phyloP scores from a whole-genome alignment of 257 asterid species.

The Avicennia marina region DNA sequence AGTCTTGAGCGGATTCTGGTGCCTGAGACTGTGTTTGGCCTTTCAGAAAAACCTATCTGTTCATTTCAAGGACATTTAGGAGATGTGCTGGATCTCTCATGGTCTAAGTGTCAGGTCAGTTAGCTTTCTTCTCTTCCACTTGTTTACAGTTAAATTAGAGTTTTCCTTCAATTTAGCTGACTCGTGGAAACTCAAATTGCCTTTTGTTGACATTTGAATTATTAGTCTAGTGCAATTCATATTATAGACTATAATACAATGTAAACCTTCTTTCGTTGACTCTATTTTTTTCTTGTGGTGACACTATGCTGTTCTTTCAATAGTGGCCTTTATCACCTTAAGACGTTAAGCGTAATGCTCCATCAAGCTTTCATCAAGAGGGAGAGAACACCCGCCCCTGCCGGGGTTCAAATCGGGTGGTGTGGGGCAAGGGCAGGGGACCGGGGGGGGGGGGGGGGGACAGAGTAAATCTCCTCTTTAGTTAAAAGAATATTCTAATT shows the following conservation, averaged over 20 bases:
- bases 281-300: neutral
- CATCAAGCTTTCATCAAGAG: neutral
- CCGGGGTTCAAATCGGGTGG: too few relatives aligned
- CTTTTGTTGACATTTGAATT: constrained; percentile 3
- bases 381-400: too few relatives aligned
- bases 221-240: constrained; percentile 1
- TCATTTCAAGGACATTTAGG: constrained; percentile 84
- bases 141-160: constrained; percentile 5
- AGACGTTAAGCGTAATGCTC: neutral
- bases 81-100: constrained; percentile 90
- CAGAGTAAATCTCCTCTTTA: too few relatives aligned
- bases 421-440: too few relatives aligned
- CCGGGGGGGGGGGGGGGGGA: too few relatives aligned
- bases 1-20: constrained; percentile 76
- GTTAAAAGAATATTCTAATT: too few relatives aligned
- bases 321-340: constrained; percentile 2
- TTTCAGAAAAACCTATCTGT: constrained; percentile 75
- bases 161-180: neutral
- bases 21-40: constrained; percentile 78
- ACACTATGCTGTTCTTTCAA: neutral
- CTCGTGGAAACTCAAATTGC: neutral
- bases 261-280: neutral
- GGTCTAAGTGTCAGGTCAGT: constrained; percentile 98
- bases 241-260: constrained; percentile 1
- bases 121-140: constrained; percentile 5